These are phyloP conservation scores for Calonectria crousiana DNA, from an alignment of 2,329 filamentous ascomycete species.

Conservation along the genomic window DNA sequence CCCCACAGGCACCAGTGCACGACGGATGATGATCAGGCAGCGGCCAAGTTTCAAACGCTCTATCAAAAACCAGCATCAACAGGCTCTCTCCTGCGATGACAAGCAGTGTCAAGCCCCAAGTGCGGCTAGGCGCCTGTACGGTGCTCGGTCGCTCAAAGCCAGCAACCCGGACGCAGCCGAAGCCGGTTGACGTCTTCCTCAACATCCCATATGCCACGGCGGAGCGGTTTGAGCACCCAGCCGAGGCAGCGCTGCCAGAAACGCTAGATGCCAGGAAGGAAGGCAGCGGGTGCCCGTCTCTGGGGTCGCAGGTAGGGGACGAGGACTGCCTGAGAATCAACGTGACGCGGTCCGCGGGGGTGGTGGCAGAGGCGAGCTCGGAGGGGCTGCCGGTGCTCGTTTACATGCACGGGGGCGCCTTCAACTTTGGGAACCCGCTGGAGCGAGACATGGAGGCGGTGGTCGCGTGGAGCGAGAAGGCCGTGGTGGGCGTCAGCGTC, in stretches of 20 bases:
- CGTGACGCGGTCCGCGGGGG: constrained; percentile 56
- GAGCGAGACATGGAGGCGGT: constrained; percentile 73
- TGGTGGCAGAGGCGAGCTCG: neutral
- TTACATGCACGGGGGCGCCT: constrained; percentile 74
- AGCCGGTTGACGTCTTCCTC: constrained; percentile 60
- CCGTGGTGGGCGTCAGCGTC: constrained; percentile 70
- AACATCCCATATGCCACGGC: constrained; percentile 63
- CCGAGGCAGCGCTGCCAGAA: neutral
- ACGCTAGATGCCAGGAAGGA: constrained; percentile 51
- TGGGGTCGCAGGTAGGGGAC: neutral
- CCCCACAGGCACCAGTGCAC: neutral
- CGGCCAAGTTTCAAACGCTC: neutral
- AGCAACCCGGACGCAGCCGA: constrained; percentile 48
- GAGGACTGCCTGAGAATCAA: constrained; percentile 69
- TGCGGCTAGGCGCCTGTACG: constrained; percentile 39
- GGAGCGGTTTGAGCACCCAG: constrained; percentile 61
- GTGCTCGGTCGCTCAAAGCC: constrained; percentile 39
- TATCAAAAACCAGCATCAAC: neutral
- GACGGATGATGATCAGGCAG: neutral
- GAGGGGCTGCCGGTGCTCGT: constrained; percentile 61
- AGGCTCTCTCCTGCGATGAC: neutral
- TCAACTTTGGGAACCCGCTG: constrained; percentile 65
- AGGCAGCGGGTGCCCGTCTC: constrained; percentile 41
- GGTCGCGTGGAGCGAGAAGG: constrained; percentile 64
- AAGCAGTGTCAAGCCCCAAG: constrained; percentile 8